Evolutionary conservation across 139 green algal species (phyloP), one percentile per base, ranked within the genome.

Genomic region (Tetraselmis striata): DNA sequence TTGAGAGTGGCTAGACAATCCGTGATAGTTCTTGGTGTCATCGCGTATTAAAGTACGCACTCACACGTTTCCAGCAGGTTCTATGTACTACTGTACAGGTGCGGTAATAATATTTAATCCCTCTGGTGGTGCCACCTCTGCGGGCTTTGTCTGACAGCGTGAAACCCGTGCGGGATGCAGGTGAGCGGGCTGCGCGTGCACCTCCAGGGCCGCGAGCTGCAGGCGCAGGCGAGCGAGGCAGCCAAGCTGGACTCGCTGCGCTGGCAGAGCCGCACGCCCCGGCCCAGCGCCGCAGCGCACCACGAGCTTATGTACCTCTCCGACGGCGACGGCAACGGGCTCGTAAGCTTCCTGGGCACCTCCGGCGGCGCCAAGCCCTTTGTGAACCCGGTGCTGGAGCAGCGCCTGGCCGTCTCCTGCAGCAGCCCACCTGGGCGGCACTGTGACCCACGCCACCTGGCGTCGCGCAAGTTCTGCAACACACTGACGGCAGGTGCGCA

Each of bases 271-370:
- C 31, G 77, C 31, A n/a, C 31, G 31, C 30, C 31, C 1, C 32
- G 24, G 27, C 27, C 59, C 30, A 79, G 74, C 83, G 81, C 29
- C 88, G 85, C 28, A 23, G 84, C 82, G 32, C 85, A 78, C 79
- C 76, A 75, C 23, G 90, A 95, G 88, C 90, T 96, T 18, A 88
- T 92, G 77, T 95, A 94, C 82, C 86, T 96, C 29, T 93, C 79
- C 76, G 90, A 97, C 79, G 93, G 93, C 23, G 94, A 97, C 84
- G 29, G 80, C 25, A 94, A 95, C 78, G 93, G 93, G 18, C 89
- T 95, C 23, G 58, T 90, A 22, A 76, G 84, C 28, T 85, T 85
- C 82, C 85, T 93, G 23, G 89, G 83, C 26, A 93, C 87, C 26
- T 30, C 26, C 24, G 80, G 83, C 32, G 84, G 84, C 81, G 31